These are phyloP conservation scores for Lodderomyces pseudojiufengensis DNA, from an alignment of 1,139 yeast genomes.

Conservation along the genomic window DNA sequence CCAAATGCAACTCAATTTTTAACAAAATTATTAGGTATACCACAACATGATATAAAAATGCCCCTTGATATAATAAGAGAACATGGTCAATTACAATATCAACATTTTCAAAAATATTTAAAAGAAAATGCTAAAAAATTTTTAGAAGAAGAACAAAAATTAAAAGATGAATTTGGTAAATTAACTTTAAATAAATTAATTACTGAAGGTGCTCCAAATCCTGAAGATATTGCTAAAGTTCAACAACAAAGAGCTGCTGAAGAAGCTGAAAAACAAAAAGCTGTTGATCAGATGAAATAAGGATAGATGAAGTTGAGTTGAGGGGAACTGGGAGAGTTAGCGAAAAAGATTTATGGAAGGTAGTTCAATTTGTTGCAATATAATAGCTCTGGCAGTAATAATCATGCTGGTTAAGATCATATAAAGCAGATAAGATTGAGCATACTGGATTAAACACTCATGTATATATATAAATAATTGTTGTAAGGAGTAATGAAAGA, in stretches of 20 bases:
- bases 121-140: slow-evolving; percentile 88
- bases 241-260: slow-evolving; percentile 43
- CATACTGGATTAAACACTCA: too few species aligned
- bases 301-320: too few species aligned
- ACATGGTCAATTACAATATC: slow-evolving; percentile 88
- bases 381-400: too few species aligned
- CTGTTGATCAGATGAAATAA: not conserved
- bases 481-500: too few species aligned
- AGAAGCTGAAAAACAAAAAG: slow-evolving; percentile 14
- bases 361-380: too few species aligned
- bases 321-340: too few species aligned
- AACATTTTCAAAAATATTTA: slow-evolving; percentile 75
- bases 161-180: slow-evolving; percentile 77
- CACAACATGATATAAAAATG: slow-evolving; percentile 69
- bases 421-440: too few species aligned
- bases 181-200: slow-evolving; percentile 78
- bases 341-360: too few species aligned
- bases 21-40: slow-evolving; percentile 59
- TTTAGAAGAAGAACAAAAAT: slow-evolving; percentile 72
- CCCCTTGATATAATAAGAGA: slow-evolving; percentile 89
- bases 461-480: too few species aligned
- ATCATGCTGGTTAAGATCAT: too few species aligned
- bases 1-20: slow-evolving; percentile 51
- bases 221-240: slow-evolving; percentile 76
- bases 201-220: slow-evolving; percentile 80